Conservation (phyloP, 1,284 basidiomycete genomes). For the Malassezia slooffiae region DNA sequence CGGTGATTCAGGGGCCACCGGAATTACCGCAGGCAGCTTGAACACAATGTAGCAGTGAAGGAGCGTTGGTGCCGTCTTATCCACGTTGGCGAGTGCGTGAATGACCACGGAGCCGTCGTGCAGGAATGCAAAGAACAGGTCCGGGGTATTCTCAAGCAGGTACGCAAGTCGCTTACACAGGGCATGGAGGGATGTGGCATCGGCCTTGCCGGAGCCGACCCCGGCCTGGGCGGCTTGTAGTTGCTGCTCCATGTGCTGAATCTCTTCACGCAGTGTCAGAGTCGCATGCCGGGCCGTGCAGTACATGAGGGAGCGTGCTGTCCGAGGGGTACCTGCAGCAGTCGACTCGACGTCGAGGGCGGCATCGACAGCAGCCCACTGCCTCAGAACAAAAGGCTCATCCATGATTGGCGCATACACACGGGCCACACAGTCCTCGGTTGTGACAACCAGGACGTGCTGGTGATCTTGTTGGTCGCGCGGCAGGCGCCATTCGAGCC, state of each 20-base stretch:
- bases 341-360: neutral
- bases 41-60: conserved; percentile 1
- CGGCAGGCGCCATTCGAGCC: conserved; percentile 6
- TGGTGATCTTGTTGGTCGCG: neutral
- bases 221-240: conserved; percentile 2
- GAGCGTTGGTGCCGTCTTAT: neutral
- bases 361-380: conserved; percentile 10
- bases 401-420: conserved; percentile 1
- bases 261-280: conserved; percentile 6
- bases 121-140: conserved; percentile 10
- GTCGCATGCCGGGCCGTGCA: conserved; percentile 4
- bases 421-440: conserved; percentile 1
- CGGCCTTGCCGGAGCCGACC: neutral
- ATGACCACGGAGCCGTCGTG: conserved; percentile 6
- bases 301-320: conserved; percentile 9
- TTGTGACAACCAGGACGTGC: conserved; percentile 6
- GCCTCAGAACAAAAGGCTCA: conserved; percentile 2
- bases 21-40: neutral
- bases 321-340: too few species aligned
- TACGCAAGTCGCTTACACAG: conserved; percentile 7
- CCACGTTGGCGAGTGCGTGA: conserved; percentile 3
- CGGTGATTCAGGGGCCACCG: conserved; percentile 1
- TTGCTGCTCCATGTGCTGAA: neutral
- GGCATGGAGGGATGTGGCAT: neutral
- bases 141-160: conserved; percentile 4